Conservation (phyloP, 306 rosid genomes). For the Astragalus membranaceus region DNA sequence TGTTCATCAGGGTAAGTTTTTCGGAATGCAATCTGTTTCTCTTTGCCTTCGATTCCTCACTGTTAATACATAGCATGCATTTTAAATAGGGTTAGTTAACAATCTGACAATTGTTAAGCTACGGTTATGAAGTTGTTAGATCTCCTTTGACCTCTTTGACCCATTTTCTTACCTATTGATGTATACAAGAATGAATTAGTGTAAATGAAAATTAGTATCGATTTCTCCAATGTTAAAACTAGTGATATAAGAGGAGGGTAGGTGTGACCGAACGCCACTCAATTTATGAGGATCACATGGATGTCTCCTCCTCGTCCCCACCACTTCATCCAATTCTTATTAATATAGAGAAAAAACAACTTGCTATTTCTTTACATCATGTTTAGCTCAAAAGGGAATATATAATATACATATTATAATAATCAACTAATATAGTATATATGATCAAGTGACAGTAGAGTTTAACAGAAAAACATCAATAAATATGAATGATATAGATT, state of each 20-base stretch:
- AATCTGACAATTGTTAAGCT: no score
- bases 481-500: not conserved
- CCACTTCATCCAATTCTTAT: not conserved
- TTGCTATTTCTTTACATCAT: not conserved
- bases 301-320: not conserved
- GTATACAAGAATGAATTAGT: no score
- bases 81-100: no score
- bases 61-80: no score
- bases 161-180: no score
- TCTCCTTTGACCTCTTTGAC: no score
- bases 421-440: conserved; percentile 3
- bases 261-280: conserved; percentile 19
- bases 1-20: no score
- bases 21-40: no score
- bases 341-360: not conserved
- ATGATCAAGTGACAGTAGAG: not conserved
- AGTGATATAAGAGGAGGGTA: conserved; percentile 11
- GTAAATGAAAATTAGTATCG: no score
- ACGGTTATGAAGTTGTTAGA: no score
- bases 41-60: no score
- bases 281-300: conserved; percentile 27
- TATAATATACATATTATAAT: not conserved
- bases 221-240: not conserved
- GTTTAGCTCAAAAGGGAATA: conserved; percentile 8
- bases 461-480: conserved; percentile 21